Percentiles rank a stretch among this genome's conserved stretches.
Conservation (phyloP, 2,329 filamentous ascomycete species). For the Diaporthe destruens region DNA sequence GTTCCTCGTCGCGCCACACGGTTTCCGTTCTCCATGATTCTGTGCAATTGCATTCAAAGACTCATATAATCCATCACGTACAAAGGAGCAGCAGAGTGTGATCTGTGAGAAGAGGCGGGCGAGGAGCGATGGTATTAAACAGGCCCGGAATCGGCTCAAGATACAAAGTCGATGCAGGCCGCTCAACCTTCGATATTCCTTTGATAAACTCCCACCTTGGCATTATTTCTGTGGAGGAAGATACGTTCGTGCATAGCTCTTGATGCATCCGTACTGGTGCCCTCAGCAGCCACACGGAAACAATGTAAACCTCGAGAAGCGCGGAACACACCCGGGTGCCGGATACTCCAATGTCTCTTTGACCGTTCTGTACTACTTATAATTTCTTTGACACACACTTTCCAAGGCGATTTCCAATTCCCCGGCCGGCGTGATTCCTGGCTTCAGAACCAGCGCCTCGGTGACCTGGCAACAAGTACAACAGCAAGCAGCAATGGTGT, state of each 20-base stretch:
- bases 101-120: too few species aligned
- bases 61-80: not conserved
- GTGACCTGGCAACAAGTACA: not conserved
- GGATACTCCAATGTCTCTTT: not conserved
- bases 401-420: not conserved
- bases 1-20: not conserved
- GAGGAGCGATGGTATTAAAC: too few species aligned
- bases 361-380: not conserved
- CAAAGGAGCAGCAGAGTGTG: too few species aligned
- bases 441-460: not conserved
- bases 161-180: not conserved
- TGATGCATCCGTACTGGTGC: not conserved
- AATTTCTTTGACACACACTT: not conserved
- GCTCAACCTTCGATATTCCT: not conserved
- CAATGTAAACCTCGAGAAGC: not conserved
- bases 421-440: not conserved
- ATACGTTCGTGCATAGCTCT: not conserved
- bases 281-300: not conserved
- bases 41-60: not conserved
- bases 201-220: not conserved
- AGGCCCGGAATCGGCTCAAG: not conserved
- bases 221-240: not conserved
- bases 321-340: not conserved
- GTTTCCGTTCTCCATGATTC: not conserved
- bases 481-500: not conserved